These are phyloP conservation scores for Rhynchosporium secalis DNA, from an alignment of 2,329 filamentous ascomycete species.

Conservation along the genomic window DNA sequence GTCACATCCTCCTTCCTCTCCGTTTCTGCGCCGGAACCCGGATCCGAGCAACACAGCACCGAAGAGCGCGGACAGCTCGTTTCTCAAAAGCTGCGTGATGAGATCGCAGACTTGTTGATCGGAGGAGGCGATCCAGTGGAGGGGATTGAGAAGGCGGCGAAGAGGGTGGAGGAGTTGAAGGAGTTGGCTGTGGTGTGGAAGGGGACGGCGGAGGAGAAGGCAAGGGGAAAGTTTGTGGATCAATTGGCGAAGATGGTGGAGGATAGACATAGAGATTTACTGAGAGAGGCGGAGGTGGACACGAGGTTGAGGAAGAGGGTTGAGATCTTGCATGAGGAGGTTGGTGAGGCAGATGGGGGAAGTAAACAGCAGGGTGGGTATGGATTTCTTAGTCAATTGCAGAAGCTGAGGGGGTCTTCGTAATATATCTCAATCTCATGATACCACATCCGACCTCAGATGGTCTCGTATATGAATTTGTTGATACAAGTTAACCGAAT, in stretches of 20 bases:
- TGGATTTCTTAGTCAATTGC: constrained; percentile 41
- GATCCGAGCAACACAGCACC: constrained; percentile 63
- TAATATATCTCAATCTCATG: constrained; percentile 18
- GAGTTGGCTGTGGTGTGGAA: constrained; percentile 82
- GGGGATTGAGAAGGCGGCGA: constrained; percentile 72
- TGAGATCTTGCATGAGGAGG: constrained; percentile 32
- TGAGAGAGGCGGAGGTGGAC: constrained; percentile 38
- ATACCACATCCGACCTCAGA: background rate
- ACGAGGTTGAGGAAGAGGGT: constrained; percentile 32
- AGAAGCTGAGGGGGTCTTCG: constrained; percentile 39
- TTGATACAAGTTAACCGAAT: too few relatives aligned
- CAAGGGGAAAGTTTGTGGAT: constrained; percentile 78
- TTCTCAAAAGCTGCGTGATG: constrained; percentile 66
- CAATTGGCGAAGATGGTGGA: constrained; percentile 78
- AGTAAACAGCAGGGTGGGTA: constrained; percentile 36
- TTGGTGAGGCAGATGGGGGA: constrained; percentile 23
- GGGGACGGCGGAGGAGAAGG: constrained; percentile 93
- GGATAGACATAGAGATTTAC: constrained; percentile 53
- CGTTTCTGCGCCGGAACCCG: constrained; percentile 80
- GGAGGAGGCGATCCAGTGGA: constrained; percentile 56
- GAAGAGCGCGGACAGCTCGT: constrained; percentile 87
- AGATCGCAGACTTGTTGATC: constrained; percentile 68
- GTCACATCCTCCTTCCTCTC: constrained; percentile 84
- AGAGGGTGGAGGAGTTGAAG: constrained; percentile 74
- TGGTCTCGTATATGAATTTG: too few relatives aligned